Evolutionary conservation across 2,329 filamentous ascomycete species (phyloP).

Genomic region (Trichophyton mentagrophytes): DNA sequence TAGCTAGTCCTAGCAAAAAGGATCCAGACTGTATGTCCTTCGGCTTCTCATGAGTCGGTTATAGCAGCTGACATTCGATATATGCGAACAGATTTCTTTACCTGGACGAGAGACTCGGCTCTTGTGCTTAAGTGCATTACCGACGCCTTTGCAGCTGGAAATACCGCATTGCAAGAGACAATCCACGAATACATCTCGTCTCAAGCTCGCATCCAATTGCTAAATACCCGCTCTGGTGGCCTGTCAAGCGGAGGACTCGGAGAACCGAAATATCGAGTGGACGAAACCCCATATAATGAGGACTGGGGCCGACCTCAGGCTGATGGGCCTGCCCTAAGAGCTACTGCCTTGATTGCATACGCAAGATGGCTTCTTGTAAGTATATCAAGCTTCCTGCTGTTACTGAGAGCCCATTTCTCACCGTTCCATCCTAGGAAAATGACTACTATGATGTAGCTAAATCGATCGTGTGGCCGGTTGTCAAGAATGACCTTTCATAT

Average conservation of each 20-base stretch:
- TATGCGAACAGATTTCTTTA: conserved; percentile 51
- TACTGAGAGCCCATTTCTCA: not conserved
- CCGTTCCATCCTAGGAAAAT: conserved; percentile 30
- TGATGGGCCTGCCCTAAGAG: conserved; percentile 25
- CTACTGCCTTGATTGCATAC: conserved; percentile 23
- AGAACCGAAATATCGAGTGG: conserved; percentile 59
- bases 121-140: conserved; percentile 57
- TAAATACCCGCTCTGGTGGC: conserved; percentile 55
- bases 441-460: conserved; percentile 40
- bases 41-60: not conserved
- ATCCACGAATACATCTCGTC: conserved; percentile 57
- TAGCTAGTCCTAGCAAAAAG: conserved; percentile 45
- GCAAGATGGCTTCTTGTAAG: conserved; percentile 54
- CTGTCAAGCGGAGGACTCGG: conserved; percentile 43
- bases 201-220: conserved; percentile 52
- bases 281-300: conserved; percentile 50
- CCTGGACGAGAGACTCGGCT: conserved; percentile 66
- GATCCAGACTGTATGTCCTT: conserved; percentile 41
- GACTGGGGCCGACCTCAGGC: conserved; percentile 65
- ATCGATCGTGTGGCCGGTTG: conserved; percentile 55
- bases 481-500: conserved; percentile 62
- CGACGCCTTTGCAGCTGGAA: conserved; percentile 54
- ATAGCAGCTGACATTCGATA: not conserved
- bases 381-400: not conserved
- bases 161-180: conserved; percentile 43